Percentiles rank a stretch among this genome's conserved stretches.
Conservation (phyloP, 192 early-diverging fungal species). For the Coemansia sp. region DNA sequence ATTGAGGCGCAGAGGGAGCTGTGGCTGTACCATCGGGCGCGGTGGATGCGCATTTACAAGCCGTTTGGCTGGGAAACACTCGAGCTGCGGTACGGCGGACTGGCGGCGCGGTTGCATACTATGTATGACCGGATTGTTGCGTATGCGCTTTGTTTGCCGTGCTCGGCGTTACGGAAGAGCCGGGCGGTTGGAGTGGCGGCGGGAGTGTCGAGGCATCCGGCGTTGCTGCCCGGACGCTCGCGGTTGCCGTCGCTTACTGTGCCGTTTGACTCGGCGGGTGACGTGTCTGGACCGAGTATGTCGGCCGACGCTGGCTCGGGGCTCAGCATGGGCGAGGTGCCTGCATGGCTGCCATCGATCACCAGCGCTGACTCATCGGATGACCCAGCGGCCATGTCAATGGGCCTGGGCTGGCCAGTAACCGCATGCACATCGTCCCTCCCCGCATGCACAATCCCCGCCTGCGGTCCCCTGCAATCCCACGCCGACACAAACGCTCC, state of each 20-base stretch:
- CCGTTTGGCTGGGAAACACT: slow-evolving; percentile 87
- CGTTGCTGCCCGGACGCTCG: slow-evolving; percentile 24
- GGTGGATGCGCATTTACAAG: slow-evolving; percentile 78
- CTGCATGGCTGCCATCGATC: slow-evolving; percentile 34
- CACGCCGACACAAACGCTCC: background rate
- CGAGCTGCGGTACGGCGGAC: slow-evolving; percentile 80
- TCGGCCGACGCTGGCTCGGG: slow-evolving; percentile 26
- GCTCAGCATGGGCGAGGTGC: slow-evolving; percentile 33
- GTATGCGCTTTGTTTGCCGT: slow-evolving; percentile 42
- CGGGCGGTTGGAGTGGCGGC: slow-evolving; percentile 49
- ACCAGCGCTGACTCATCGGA: background rate
- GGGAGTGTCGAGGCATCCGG: slow-evolving; percentile 44
- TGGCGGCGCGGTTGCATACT: slow-evolving; percentile 63
- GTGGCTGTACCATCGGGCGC: slow-evolving; percentile 76
- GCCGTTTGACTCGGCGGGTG: background rate
- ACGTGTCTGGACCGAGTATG: slow-evolving; percentile 37
- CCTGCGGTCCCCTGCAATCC: background rate
- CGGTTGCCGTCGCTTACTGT: slow-evolving; percentile 14
- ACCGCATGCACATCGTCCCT: background rate
- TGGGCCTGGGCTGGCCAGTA: slow-evolving; percentile 38
- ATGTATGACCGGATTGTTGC: slow-evolving; percentile 68
- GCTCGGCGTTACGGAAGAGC: slow-evolving; percentile 32
- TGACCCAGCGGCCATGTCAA: slow-evolving; percentile 2
- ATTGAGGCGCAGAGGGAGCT: slow-evolving; percentile 66
- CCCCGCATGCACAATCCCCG: background rate